These are phyloP conservation scores for Casuarina glauca DNA, from an alignment of 306 rosid genomes.

Conservation along the genomic window DNA sequence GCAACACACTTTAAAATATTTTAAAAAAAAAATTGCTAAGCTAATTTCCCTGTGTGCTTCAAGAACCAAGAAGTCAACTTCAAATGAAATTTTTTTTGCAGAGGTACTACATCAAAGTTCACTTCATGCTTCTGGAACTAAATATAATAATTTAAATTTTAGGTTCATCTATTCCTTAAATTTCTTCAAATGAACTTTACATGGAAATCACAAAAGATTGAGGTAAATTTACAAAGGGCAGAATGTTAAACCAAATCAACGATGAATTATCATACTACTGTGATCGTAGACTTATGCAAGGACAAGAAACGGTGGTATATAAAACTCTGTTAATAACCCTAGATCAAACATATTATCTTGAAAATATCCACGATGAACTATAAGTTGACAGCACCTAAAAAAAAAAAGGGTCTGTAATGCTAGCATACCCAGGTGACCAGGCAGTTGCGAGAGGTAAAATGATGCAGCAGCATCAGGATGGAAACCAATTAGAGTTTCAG, in stretches of 20 bases:
- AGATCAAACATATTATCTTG: conserved; percentile 1
- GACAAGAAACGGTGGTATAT: conserved; percentile 12
- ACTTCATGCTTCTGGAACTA: background rate
- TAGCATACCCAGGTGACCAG: conserved; percentile 79
- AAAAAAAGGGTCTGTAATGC: background rate
- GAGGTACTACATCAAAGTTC: background rate
- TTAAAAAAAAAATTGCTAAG: background rate
- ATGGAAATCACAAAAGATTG: background rate
- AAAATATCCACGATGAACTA: conserved; percentile 10
- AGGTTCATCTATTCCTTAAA: background rate
- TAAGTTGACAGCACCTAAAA: conserved; percentile 18
- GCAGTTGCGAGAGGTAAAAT: conserved; percentile 84
- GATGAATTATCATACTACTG: conserved; percentile 9
- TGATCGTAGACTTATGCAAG: background rate
- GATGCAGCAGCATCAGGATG: conserved; percentile 98
- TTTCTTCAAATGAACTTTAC: background rate
- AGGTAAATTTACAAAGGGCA: background rate
- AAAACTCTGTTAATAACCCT: background rate
- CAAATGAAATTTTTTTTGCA: background rate
- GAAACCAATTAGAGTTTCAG: conserved; percentile 93
- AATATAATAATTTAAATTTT: background rate
- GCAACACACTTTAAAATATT: background rate
- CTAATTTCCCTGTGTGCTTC: background rate
- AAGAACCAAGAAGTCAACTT: background rate
- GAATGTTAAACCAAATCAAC: conserved; percentile 2